Evolutionary conservation across 2,329 filamentous ascomycete species (phyloP).

Genomic region (Fusarium bulbicola): DNA sequence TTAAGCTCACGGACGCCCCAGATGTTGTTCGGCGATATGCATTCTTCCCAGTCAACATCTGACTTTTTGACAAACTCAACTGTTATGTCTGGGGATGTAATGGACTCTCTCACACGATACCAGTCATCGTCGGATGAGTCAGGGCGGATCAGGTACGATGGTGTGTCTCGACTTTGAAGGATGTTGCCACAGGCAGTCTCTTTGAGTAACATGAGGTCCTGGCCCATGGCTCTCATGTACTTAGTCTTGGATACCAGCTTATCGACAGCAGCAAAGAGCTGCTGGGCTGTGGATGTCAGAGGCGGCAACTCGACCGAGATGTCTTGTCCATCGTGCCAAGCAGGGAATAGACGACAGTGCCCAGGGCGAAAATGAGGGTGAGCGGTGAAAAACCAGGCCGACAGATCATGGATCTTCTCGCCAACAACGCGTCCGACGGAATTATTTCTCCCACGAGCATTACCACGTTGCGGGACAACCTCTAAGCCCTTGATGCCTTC

Average conservation of each 20-base stretch:
- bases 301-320: constrained; percentile 13
- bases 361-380: not conserved
- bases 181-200: not conserved
- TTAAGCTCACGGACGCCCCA: constrained; percentile 32
- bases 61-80: constrained; percentile 10
- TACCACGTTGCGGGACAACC: not conserved
- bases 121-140: constrained; percentile 34
- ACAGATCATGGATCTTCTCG: not conserved
- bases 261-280: not conserved
- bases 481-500: not conserved
- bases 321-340: not conserved
- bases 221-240: not conserved
- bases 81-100: constrained; percentile 17
- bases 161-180: not conserved
- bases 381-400: not conserved
- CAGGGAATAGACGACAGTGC: constrained; percentile 10
- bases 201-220: constrained; percentile 25
- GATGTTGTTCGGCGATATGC: constrained; percentile 22
- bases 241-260: not conserved
- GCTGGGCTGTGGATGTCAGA: not conserved
- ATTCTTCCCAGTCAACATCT: constrained; percentile 27
- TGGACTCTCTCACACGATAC: constrained; percentile 34
- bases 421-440: not conserved
- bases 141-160: constrained; percentile 28
- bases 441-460: not conserved